Evolutionary conservation across 495 filamentous ascomycete species (phyloP).

Genomic region (Rhypophila decipiens): DNA sequence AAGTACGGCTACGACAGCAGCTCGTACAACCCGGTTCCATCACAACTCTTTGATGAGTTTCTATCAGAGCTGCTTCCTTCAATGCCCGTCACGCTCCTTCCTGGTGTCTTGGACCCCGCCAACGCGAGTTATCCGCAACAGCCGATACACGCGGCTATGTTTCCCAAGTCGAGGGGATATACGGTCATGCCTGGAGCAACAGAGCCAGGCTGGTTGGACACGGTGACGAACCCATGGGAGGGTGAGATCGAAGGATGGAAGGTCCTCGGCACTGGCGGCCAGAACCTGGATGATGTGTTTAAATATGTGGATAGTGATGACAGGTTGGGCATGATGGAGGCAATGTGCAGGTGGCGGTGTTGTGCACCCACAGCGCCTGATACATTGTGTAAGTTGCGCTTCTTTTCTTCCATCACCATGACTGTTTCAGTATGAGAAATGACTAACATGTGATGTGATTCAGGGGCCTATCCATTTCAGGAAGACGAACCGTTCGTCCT

Average conservation of each 20-base stretch:
- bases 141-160: slow-evolving; percentile 75
- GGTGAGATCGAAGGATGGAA: slow-evolving; percentile 82
- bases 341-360: slow-evolving; percentile 83
- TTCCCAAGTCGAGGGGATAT: slow-evolving; percentile 66
- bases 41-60: slow-evolving; percentile 76
- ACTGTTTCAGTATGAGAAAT: slow-evolving; percentile 6
- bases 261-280: slow-evolving; percentile 76
- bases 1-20: slow-evolving; percentile 94
- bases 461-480: slow-evolving; percentile 95
- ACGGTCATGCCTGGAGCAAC: slow-evolving; percentile 37
- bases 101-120: slow-evolving; percentile 69
- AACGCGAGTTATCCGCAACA: slow-evolving; percentile 78
- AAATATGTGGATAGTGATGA: slow-evolving; percentile 78
- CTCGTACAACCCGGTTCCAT: slow-evolving; percentile 78
- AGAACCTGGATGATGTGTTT: slow-evolving; percentile 89
- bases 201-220: slow-evolving; percentile 73
- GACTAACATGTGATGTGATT: not conserved
- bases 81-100: slow-evolving; percentile 74
- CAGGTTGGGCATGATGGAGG: slow-evolving; percentile 80
- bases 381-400: slow-evolving; percentile 72
- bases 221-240: slow-evolving; percentile 89
- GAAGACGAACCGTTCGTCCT: slow-evolving; percentile 81
- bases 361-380: slow-evolving; percentile 94
- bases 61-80: slow-evolving; percentile 72
- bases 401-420: not conserved